Percentiles rank a stretch among this genome's conserved stretches.
phyloP scores from a whole-genome alignment of 2,329 filamentous ascomycete species.

The Stenocarpella maydis region DNA sequence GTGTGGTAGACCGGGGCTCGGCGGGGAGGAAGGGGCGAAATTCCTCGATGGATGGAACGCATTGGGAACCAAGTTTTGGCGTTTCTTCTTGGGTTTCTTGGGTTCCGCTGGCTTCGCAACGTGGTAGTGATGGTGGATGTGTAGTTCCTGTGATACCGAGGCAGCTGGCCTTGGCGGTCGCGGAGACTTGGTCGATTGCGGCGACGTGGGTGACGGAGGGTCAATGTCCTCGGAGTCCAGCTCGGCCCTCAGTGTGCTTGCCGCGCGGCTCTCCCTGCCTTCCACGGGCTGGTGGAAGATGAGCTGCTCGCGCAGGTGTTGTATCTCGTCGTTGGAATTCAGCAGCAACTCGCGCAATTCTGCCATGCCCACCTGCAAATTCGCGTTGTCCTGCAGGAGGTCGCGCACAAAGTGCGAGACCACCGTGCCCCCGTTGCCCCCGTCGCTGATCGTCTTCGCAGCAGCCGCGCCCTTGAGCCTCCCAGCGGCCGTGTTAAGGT shows the following conservation, averaged over 20 bases:
- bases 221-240: conserved; percentile 58
- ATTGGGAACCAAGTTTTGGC: conserved; percentile 67
- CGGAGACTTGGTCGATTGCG: conserved; percentile 30
- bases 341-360: conserved; percentile 91
- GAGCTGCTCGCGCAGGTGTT: conserved; percentile 83
- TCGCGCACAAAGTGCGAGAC: conserved; percentile 98
- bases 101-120: conserved; percentile 68
- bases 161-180: conserved; percentile 41
- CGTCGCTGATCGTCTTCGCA: conserved; percentile 67
- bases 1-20: conserved; percentile 42
- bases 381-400: conserved; percentile 93
- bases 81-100: conserved; percentile 72
- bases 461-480: conserved; percentile 84
- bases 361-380: conserved; percentile 88
- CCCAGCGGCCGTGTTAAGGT: conserved; percentile 80
- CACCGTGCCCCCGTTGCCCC: conserved; percentile 70
- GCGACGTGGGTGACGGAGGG: conserved; percentile 42
- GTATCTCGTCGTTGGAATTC: conserved; percentile 93
- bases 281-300: conserved; percentile 77
- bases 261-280: conserved; percentile 49
- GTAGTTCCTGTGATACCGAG: conserved; percentile 75
- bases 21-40: conserved; percentile 51
- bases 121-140: conserved; percentile 96
- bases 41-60: conserved; percentile 65
- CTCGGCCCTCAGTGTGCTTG: conserved; percentile 74